These are phyloP conservation scores for Carpinus viminea DNA, from an alignment of 306 rosid genomes.

Conservation along the genomic window DNA sequence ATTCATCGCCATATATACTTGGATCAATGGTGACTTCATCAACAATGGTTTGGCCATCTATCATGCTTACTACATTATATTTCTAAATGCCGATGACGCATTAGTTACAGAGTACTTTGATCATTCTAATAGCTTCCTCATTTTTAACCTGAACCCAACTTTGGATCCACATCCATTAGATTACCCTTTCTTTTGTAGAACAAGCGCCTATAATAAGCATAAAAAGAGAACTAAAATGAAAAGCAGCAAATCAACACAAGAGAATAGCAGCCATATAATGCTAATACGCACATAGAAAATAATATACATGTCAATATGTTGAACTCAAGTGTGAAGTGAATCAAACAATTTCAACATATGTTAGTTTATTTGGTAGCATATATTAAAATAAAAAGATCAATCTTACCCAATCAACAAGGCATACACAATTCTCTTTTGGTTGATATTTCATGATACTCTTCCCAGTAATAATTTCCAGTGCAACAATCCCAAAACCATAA, in stretches of 20 bases:
- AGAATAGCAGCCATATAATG: too few species aligned
- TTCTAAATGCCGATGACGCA: slow-evolving; percentile 42
- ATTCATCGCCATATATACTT: slow-evolving; percentile 30
- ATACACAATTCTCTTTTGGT: slow-evolving; percentile 48
- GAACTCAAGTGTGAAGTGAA: not conserved
- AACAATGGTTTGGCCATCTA: slow-evolving; percentile 44
- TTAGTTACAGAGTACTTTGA: slow-evolving; percentile 48
- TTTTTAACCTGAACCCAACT: slow-evolving; percentile 42
- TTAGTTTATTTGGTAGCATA: too few species aligned
- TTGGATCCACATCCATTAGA: slow-evolving; percentile 51
- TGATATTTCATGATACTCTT: slow-evolving; percentile 39
- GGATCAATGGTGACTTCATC: slow-evolving; percentile 34
- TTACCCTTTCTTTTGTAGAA: slow-evolving; percentile 2
- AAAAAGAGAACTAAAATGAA: not conserved
- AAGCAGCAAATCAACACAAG: not conserved
- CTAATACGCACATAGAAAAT: too few species aligned
- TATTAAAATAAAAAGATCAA: not conserved
- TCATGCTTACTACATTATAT: slow-evolving; percentile 72
- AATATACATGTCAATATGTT: not conserved
- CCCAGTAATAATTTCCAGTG: slow-evolving; percentile 54
- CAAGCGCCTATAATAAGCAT: slow-evolving; percentile 8
- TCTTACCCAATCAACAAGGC: slow-evolving; percentile 66
- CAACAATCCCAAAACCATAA: slow-evolving; percentile 64
- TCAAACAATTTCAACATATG: not conserved
- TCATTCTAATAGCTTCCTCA: slow-evolving; percentile 38